Percentiles rank a stretch among this genome's conserved stretches.
Conservation (phyloP, 192 early-diverging fungal species). For the Rhizoclosmatium globosum region DNA sequence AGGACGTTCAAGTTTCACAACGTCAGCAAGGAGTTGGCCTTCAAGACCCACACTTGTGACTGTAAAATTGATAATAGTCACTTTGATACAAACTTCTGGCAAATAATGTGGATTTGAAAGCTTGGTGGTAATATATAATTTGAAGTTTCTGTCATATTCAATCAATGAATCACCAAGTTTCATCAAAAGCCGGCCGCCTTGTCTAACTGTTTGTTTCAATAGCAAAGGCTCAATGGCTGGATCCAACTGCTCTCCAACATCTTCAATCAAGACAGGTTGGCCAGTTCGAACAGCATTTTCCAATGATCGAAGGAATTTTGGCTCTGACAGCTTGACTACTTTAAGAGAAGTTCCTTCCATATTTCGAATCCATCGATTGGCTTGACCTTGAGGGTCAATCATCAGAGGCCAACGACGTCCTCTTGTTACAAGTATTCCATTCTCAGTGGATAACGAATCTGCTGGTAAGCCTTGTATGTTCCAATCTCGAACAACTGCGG, state of each 20-base stretch:
- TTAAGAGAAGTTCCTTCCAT: constrained; percentile 64
- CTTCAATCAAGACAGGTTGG: constrained; percentile 65
- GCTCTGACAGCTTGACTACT: constrained; percentile 63
- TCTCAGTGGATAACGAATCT: constrained; percentile 65
- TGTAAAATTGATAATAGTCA: constrained; percentile 73
- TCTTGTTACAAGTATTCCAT: constrained; percentile 64
- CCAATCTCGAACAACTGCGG: constrained; percentile 65
- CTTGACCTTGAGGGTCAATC: constrained; percentile 71
- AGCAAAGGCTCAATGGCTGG: constrained; percentile 67
- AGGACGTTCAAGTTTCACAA: constrained; percentile 64
- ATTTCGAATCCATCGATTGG: constrained; percentile 66
- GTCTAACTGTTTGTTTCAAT: constrained; percentile 67
- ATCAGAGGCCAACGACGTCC: constrained; percentile 67
- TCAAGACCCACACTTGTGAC: constrained; percentile 68
- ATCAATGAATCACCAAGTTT: constrained; percentile 69
- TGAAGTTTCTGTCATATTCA: constrained; percentile 71
- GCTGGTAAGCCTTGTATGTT: constrained; percentile 68
- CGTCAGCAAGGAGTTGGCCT: constrained; percentile 68
- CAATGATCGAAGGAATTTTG: constrained; percentile 65
- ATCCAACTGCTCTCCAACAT: constrained; percentile 68
- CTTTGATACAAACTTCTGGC: constrained; percentile 72
- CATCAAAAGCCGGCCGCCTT: constrained; percentile 64
- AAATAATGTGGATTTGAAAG: constrained; percentile 70
- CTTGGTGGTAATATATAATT: constrained; percentile 70
- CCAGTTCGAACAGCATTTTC: constrained; percentile 72